Percentiles rank a stretch among this genome's conserved stretches.
phyloP scores from a whole-genome alignment of 78 protist genomes.

The Guillardia theta region DNA sequence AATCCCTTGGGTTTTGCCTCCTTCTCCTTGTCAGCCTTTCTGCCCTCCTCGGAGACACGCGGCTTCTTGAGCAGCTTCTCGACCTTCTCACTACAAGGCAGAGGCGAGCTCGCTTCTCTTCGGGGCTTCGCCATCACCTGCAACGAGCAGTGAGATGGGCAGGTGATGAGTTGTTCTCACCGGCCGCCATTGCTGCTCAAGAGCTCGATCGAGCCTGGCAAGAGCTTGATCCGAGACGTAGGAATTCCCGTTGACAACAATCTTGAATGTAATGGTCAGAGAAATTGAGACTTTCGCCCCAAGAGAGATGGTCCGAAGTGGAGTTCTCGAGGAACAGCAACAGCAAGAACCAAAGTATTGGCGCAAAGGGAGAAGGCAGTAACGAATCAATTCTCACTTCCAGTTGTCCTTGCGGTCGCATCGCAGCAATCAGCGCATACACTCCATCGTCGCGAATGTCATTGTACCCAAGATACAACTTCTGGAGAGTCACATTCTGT shows the following conservation, averaged over 20 bases:
- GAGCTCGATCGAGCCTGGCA: neutral
- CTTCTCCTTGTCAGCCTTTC: too few relatives aligned
- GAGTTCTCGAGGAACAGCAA: neutral
- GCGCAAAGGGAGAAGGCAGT: too few relatives aligned
- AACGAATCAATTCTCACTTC: too few relatives aligned
- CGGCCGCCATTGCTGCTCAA: neutral
- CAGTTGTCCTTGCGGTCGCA: neutral
- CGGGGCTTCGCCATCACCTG: too few relatives aligned
- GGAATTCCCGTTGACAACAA: neutral
- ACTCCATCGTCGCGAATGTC: constrained; percentile 1
- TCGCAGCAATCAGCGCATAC: neutral
- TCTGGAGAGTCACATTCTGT: neutral
- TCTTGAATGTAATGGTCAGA: neutral
- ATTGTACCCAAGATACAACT: neutral
- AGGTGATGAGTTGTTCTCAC: too few relatives aligned
- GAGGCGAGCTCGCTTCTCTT: too few relatives aligned
- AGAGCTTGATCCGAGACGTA: neutral
- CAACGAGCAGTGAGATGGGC: too few relatives aligned
- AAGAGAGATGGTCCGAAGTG: neutral
- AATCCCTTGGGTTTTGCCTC: too few relatives aligned
- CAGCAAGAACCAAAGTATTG: too few relatives aligned
- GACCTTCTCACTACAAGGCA: too few relatives aligned
- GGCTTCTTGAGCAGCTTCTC: too few relatives aligned
- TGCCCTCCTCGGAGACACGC: too few relatives aligned
- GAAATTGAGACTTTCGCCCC: neutral